phyloP scores from a whole-genome alignment of 345 rosid species.

The Combretum micranthum region DNA sequence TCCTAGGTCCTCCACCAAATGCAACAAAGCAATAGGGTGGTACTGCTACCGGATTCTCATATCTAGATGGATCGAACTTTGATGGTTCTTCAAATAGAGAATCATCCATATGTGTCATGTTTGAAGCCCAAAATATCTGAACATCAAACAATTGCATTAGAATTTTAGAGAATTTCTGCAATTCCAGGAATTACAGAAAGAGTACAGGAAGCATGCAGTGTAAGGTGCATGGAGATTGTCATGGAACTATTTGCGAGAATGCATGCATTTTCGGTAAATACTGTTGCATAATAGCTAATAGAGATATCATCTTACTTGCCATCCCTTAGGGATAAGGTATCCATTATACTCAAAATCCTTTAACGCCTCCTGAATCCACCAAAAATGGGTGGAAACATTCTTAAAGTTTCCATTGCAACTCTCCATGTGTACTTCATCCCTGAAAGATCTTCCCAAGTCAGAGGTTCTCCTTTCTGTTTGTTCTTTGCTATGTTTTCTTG shows the following conservation, averaged over 20 bases:
- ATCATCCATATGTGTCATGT: constrained; percentile 27
- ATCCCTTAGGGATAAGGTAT: constrained; percentile 27
- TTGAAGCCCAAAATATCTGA: constrained; percentile 23
- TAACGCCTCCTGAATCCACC: constrained; percentile 37
- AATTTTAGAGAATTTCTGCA: background rate
- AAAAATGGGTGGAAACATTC: constrained; percentile 37
- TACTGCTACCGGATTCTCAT: constrained; percentile 17
- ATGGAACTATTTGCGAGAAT: too few relatives aligned
- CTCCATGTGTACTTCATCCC: constrained; percentile 62
- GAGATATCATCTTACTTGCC: constrained; percentile 20
- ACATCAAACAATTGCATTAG: background rate
- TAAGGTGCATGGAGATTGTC: too few relatives aligned
- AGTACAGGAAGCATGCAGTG: background rate
- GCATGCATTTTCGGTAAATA: too few relatives aligned
- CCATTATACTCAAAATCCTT: constrained; percentile 23
- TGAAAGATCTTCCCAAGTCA: constrained; percentile 49
- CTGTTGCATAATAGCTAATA: background rate
- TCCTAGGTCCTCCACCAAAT: constrained; percentile 42
- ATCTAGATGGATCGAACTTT: constrained; percentile 20
- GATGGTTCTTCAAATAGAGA: constrained; percentile 20
- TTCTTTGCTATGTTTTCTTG: constrained; percentile 39
- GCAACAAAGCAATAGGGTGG: constrained; percentile 23
- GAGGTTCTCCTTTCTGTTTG: constrained; percentile 27
- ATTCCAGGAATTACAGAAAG: background rate
- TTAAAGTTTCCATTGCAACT: constrained; percentile 47